Evolutionary conservation across 164 flowering plant species (phyloP), one percentile per base, ranked within the genome.

Genomic region (Magnolia sinica): DNA sequence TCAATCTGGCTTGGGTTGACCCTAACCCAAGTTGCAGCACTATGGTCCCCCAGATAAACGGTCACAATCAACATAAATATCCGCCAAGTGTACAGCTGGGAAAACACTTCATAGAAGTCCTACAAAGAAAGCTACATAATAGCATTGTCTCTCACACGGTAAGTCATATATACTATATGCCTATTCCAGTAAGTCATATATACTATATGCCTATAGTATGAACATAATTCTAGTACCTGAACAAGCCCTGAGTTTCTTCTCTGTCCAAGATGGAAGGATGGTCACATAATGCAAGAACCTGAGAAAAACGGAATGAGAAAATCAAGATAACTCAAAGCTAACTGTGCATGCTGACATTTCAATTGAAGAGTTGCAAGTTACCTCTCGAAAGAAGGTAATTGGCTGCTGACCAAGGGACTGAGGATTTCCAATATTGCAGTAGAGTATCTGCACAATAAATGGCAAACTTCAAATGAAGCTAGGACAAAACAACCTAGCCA

Each of bases 391-490:
- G 78, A 92, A 96, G 0, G 98, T 94, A 73, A 96, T 89, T 55
- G 99, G 99, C 79, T 88, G 93, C 86, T 96, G 99, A 63, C 95
- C 96, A 81, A 96, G 98, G 79, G 98, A 93, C 78, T 96, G 99
- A 76, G 99, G 99, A 84, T 96, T 96, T 72, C 99, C 99, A 79
- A 96, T 96, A 71, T 96, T 96, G 84, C 99, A 96, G 86, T 89
- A 96, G 29, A 96, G 88, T 74, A 96, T 93, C 99, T 96, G 91
- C 23, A 73, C n/a, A 52, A 58, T 22, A 71, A 51, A 61, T 16
- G 64, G 24, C 49, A 50, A 52, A 74, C 61, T 55, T 16, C 13
- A 55, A 11, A 55, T 55, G 61, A 11, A 55, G 13, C 13, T 11
- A 55, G 61, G 18, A 55, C 61, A 55, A 55, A 55, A 55, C 18